Conservation (phyloP, 768 basidiomycete genomes). For the Auriscalpium vulgare region DNA sequence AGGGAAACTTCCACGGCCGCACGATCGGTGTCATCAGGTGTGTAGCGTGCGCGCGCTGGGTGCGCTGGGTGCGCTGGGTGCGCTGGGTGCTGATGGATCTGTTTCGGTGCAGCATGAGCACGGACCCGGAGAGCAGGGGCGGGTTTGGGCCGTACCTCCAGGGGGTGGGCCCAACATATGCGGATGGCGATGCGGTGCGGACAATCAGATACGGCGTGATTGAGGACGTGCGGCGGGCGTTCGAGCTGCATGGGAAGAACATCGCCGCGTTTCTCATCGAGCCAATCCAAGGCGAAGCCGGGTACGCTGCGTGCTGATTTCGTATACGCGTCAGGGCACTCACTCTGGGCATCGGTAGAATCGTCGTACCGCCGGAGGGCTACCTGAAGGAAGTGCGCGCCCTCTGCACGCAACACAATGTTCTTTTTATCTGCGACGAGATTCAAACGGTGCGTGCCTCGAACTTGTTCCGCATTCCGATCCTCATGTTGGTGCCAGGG, state of each 20-base stretch:
- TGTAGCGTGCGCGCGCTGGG: not conserved
- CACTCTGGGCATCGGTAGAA: conserved; percentile 36
- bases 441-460: conserved; percentile 73
- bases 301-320: conserved; percentile 39
- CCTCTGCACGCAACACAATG: conserved; percentile 88
- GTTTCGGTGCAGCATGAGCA: conserved; percentile 62
- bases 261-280: conserved; percentile 94
- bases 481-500: conserved; percentile 39
- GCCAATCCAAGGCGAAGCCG: conserved; percentile 99
- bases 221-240: conserved; percentile 72
- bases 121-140: conserved; percentile 80
- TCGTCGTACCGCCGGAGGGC: conserved; percentile 84
- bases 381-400: conserved; percentile 73
- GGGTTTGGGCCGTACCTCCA: conserved; percentile 91
- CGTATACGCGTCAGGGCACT: not conserved
- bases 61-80: not conserved
- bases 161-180: conserved; percentile 74
- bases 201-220: conserved; percentile 80
- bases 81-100: not conserved
- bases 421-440: conserved; percentile 95
- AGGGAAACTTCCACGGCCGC: conserved; percentile 93
- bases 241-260: conserved; percentile 72
- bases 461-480: not conserved
- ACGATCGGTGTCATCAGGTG: conserved; percentile 84
- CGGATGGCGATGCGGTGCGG: conserved; percentile 41